A percentile compares a stretch with the other conserved stretches of the same genome.
Conservation (phyloP, 495 filamentous ascomycete genomes). For the Neurospora terricola region DNA sequence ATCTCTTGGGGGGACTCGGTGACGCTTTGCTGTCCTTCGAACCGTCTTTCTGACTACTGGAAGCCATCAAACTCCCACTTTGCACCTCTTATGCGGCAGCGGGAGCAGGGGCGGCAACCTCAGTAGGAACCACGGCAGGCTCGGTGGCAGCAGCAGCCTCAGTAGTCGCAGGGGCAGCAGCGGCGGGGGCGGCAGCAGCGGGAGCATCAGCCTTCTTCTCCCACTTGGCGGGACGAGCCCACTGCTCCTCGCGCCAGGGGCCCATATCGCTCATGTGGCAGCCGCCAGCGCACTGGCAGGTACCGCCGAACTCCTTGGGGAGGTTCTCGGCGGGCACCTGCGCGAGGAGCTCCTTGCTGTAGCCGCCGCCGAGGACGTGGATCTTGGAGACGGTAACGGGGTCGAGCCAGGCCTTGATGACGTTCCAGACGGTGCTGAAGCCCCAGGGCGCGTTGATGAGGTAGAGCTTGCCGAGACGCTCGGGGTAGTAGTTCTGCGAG, state of each 20-base stretch:
- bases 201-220: constrained; percentile 28
- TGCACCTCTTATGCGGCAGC: constrained; percentile 16
- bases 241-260: constrained; percentile 81
- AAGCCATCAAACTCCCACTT: not conserved
- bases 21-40: not conserved
- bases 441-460: constrained; percentile 97
- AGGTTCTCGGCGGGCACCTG: constrained; percentile 90
- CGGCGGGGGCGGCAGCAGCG: constrained; percentile 10
- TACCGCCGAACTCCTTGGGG: constrained; percentile 76
- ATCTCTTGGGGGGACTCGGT: not conserved
- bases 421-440: constrained; percentile 69
- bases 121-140: not conserved
- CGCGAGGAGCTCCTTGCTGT: constrained; percentile 69
- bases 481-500: constrained; percentile 95
- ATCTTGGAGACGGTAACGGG: constrained; percentile 96
- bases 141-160: constrained; percentile 8
- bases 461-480: constrained; percentile 79
- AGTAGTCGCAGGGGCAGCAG: constrained; percentile 3
- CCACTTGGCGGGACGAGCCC: constrained; percentile 62
- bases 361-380: constrained; percentile 71
- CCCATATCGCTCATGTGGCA: constrained; percentile 83
- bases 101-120: constrained; percentile 22
- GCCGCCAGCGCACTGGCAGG: constrained; percentile 71
- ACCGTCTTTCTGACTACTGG: constrained; percentile 1
- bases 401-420: constrained; percentile 87